Evolutionary conservation across 2,329 filamentous ascomycete genomes (phyloP).

Genomic region (Alternaria triticina): DNA sequence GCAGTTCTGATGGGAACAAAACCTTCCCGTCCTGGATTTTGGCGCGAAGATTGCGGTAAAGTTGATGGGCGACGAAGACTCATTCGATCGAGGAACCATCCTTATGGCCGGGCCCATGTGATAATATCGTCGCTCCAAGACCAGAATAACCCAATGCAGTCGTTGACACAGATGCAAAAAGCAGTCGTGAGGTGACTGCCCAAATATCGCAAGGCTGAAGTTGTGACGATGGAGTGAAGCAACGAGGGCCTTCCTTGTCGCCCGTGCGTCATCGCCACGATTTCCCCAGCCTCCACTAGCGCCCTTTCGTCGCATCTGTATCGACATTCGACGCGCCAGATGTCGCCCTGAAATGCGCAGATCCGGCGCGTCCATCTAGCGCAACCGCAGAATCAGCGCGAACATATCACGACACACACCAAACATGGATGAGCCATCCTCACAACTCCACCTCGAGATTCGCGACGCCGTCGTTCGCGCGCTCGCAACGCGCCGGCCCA

Average conservation of each 20-base stretch:
- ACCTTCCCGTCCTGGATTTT: not conserved
- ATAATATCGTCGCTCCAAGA: not conserved
- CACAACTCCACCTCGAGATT: slow-evolving; percentile 54
- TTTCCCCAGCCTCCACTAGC: slow-evolving; percentile 21
- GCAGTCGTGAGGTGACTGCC: not conserved
- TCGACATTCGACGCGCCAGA: slow-evolving; percentile 12
- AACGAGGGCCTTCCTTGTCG: slow-evolving; percentile 1
- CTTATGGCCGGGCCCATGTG: too few species aligned
- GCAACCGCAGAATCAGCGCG: not conserved
- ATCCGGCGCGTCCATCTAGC: slow-evolving; percentile 10
- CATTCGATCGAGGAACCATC: not conserved
- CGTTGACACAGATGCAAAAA: not conserved
- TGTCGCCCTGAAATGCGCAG: slow-evolving; percentile 27
- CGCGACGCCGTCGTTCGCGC: slow-evolving; percentile 48
- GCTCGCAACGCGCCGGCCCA: slow-evolving; percentile 54
- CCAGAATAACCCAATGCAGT: not conserved
- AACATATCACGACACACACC: not conserved
- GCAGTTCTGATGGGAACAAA: not conserved
- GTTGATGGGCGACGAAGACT: not conserved
- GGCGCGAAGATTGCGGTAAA: not conserved
- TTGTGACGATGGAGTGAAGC: not conserved
- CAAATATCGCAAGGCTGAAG: not conserved
- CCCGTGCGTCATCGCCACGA: slow-evolving; percentile 19
- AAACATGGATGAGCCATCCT: slow-evolving; percentile 43
- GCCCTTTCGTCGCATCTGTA: slow-evolving; percentile 7